These are phyloP conservation scores for Cymbidium sinense DNA, from an alignment of 106 monocot species.

Conservation along the genomic window DNA sequence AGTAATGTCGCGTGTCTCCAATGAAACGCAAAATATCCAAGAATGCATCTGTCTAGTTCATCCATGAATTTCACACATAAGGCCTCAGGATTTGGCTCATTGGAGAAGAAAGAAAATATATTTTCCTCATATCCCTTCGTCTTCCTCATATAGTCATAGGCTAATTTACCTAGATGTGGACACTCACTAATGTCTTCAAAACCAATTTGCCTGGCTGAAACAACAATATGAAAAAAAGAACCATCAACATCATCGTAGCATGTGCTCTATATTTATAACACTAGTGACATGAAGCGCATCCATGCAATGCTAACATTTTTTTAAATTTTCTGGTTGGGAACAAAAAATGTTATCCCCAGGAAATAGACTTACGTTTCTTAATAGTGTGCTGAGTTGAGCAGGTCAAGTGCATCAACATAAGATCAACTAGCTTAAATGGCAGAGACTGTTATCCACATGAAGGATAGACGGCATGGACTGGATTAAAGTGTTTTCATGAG, in stretches of 20 bases:
- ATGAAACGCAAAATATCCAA: constrained; percentile 86
- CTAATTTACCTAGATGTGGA: constrained; percentile 61
- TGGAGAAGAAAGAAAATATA: constrained; percentile 59
- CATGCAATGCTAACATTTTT: too few species aligned
- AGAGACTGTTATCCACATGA: too few species aligned
- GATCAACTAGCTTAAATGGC: too few species aligned
- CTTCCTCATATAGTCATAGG: constrained; percentile 62
- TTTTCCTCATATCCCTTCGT: constrained; percentile 51
- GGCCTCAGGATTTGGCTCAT: constrained; percentile 32
- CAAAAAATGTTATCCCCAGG: too few species aligned
- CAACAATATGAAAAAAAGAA: background rate
- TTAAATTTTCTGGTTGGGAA: too few species aligned
- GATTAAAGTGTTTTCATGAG: too few species aligned
- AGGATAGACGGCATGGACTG: too few species aligned
- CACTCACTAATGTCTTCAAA: constrained; percentile 50
- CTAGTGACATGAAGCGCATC: too few species aligned
- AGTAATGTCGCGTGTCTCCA: constrained; percentile 63
- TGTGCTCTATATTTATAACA: too few species aligned
- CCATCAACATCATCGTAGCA: background rate
- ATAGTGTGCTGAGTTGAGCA: too few species aligned
- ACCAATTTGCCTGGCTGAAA: constrained; percentile 80
- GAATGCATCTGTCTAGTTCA: constrained; percentile 86
- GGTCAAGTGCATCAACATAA: too few species aligned
- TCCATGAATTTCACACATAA: constrained; percentile 64
- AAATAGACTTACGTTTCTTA: too few species aligned